Percentiles rank a stretch among this genome's conserved stretches.
phyloP scores from a whole-genome alignment of 2,329 filamentous ascomycete genomes.

The Ophiostoma australiae region DNA sequence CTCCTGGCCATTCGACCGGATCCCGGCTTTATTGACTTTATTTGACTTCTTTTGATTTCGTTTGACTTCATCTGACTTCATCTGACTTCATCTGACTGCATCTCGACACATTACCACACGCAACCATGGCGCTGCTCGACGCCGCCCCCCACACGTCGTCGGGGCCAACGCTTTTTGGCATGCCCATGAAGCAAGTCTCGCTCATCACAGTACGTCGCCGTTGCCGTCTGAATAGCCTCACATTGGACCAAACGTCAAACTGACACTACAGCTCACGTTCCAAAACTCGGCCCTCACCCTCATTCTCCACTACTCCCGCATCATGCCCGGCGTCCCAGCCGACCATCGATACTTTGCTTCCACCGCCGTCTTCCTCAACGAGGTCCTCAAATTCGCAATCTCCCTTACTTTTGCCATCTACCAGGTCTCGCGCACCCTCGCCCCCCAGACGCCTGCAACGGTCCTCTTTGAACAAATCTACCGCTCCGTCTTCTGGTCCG shows the following conservation, averaged over 20 bases:
- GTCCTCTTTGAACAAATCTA: constrained; percentile 76
- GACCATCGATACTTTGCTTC: constrained; percentile 89
- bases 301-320: constrained; percentile 87
- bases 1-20: not conserved
- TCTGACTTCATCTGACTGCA: not conserved
- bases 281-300: constrained; percentile 76
- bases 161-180: constrained; percentile 49
- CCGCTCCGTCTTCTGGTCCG: constrained; percentile 68
- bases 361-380: constrained; percentile 89
- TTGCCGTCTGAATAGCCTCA: not conserved
- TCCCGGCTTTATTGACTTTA: not conserved
- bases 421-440: constrained; percentile 72
- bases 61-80: no score
- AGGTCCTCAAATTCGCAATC: constrained; percentile 82
- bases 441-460: constrained; percentile 69
- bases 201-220: constrained; percentile 53
- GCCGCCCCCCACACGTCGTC: constrained; percentile 36
- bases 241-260: constrained; percentile 22
- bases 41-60: no score
- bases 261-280: constrained; percentile 59
- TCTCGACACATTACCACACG: not conserved
- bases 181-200: constrained; percentile 65
- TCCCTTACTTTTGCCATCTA: constrained; percentile 83
- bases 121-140: constrained; percentile 41
- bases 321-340: constrained; percentile 72